Percentiles rank a stretch among this genome's conserved stretches.
Conservation (phyloP, 2,329 filamentous ascomycete genomes). For the Aspergillus uvarum region DNA sequence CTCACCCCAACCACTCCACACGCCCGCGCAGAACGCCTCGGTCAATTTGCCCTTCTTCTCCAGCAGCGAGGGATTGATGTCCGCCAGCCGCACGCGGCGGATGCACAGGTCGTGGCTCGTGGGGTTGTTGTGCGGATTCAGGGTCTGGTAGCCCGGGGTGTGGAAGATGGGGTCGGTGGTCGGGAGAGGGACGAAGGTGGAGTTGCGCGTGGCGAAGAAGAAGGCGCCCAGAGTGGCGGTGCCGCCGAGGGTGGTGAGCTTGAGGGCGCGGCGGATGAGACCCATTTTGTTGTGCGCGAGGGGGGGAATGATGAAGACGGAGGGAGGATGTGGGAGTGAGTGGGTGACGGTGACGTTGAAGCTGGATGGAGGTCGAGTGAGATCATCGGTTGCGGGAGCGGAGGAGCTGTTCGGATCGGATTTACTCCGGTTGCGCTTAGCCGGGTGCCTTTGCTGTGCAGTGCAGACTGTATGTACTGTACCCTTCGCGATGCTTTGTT, state of each 20-base stretch:
- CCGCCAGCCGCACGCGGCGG: constrained; percentile 60
- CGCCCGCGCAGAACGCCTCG: constrained; percentile 65
- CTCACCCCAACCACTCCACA: constrained; percentile 67
- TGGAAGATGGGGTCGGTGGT: constrained; percentile 62
- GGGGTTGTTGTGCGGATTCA: constrained; percentile 64
- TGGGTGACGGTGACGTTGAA: background rate
- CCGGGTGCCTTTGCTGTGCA: too few relatives aligned
- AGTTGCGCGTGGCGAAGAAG: constrained; percentile 56
- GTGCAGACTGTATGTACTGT: too few relatives aligned
- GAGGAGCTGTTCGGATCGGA: background rate
- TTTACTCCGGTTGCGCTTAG: background rate
- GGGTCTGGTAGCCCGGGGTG: constrained; percentile 55
- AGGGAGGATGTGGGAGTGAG: background rate
- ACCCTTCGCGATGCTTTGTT: too few relatives aligned
- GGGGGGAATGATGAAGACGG: background rate
- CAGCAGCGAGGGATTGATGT: constrained; percentile 65
- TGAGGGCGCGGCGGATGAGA: constrained; percentile 47
- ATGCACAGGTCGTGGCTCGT: constrained; percentile 65
- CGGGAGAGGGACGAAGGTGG: constrained; percentile 58
- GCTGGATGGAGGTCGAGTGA: background rate
- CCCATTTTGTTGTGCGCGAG: constrained; percentile 48
- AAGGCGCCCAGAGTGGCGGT: constrained; percentile 54
- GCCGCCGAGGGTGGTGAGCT: constrained; percentile 48
- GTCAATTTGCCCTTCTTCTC: constrained; percentile 61
- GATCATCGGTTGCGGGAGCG: background rate